These are phyloP conservation scores for Colletotrichum magnum DNA, from an alignment of 2,329 filamentous ascomycete genomes.

Conservation along the genomic window DNA sequence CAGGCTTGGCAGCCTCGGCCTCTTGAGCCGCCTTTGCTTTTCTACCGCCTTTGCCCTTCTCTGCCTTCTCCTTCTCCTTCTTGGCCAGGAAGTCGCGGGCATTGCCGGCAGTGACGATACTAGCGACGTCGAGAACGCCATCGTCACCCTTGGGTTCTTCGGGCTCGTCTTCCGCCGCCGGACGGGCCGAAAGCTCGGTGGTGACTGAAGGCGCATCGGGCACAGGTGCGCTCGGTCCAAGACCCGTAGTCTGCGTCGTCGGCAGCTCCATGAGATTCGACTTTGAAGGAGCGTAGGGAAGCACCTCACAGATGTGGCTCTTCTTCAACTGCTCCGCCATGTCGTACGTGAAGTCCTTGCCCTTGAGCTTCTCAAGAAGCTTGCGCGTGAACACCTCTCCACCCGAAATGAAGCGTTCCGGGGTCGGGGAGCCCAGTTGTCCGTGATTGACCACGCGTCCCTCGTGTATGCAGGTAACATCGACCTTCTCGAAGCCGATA, in stretches of 20 bases:
- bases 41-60: slow-evolving; percentile 70
- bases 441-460: slow-evolving; percentile 79
- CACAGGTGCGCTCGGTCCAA: slow-evolving; percentile 43
- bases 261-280: slow-evolving; percentile 65
- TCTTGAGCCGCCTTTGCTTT: slow-evolving; percentile 71
- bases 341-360: slow-evolving; percentile 71
- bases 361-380: slow-evolving; percentile 76
- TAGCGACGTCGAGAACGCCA: slow-evolving; percentile 86
- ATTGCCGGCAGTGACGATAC: slow-evolving; percentile 85
- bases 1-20: slow-evolving; percentile 67
- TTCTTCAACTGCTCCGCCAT: slow-evolving; percentile 81
- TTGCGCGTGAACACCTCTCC: slow-evolving; percentile 88
- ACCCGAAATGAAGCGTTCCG: slow-evolving; percentile 72
- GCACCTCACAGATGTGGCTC: slow-evolving; percentile 76
- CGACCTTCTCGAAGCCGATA: slow-evolving; percentile 91
- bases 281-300: slow-evolving; percentile 66
- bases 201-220: slow-evolving; percentile 52
- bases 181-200: slow-evolving; percentile 49
- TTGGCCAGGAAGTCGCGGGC: slow-evolving; percentile 87
- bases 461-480: slow-evolving; percentile 91
- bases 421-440: slow-evolving; percentile 72
- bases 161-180: slow-evolving; percentile 49
- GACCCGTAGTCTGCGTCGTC: slow-evolving; percentile 48
- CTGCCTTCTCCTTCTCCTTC: slow-evolving; percentile 83
- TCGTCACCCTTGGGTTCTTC: slow-evolving; percentile 62